These are phyloP conservation scores for Naganishia antarctica DNA, from an alignment of 768 basidiomycete genomes.

Conservation along the genomic window DNA sequence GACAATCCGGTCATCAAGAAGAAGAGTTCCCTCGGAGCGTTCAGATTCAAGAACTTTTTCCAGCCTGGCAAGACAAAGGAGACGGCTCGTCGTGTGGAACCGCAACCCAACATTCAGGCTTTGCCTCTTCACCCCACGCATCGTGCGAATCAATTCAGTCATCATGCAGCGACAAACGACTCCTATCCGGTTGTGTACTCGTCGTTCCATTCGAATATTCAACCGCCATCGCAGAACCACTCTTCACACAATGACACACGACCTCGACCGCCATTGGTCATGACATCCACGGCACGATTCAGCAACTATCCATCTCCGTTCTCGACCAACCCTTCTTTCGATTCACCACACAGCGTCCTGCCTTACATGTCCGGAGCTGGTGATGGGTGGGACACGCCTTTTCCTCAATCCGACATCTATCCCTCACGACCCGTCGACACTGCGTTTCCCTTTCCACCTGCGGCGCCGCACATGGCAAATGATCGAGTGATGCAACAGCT, in stretches of 20 bases:
- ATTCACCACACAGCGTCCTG: constrained; percentile 1
- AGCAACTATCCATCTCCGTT: neutral
- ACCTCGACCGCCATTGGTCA: constrained; percentile 1
- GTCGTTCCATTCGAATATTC: neutral
- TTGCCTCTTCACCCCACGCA: neutral
- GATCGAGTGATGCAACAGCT: neutral
- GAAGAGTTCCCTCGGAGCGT: constrained; percentile 7
- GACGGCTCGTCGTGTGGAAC: neutral
- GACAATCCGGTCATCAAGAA: constrained; percentile 10
- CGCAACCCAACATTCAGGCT: neutral
- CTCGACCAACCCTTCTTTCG: neutral
- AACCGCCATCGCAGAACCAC: too few relatives aligned
- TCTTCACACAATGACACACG: neutral
- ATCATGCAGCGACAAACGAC: neutral
- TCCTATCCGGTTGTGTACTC: neutral
- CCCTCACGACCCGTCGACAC: neutral
- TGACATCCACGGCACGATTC: neutral
- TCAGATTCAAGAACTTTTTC: constrained; percentile 19
- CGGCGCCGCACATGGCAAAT: neutral
- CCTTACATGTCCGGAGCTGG: constrained; percentile 24
- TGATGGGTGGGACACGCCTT: constrained; percentile 26
- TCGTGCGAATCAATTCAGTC: neutral
- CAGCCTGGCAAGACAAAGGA: constrained; percentile 6
- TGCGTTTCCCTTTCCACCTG: constrained; percentile 17
- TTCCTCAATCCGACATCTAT: neutral